These are phyloP conservation scores for Oleoguttula mirabilis DNA, from an alignment of 495 filamentous ascomycete genomes.

Conservation along the genomic window DNA sequence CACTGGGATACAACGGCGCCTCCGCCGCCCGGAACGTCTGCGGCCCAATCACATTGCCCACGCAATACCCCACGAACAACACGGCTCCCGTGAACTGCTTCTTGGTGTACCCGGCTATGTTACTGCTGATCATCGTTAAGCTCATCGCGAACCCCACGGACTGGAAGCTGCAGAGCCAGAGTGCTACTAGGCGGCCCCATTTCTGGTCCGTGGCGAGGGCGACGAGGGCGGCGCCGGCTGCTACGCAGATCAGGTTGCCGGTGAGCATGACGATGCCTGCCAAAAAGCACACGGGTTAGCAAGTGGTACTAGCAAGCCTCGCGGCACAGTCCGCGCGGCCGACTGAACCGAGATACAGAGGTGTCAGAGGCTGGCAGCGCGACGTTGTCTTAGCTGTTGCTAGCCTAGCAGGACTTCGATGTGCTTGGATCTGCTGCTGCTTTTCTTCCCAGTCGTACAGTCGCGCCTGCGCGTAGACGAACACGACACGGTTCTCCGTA, in stretches of 20 bases:
- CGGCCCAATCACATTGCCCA: slow-evolving; percentile 30
- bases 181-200: slow-evolving; percentile 43
- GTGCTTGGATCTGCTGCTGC: too few relatives aligned
- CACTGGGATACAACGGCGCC: slow-evolving; percentile 17
- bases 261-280: slow-evolving; percentile 31
- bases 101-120: slow-evolving; percentile 46
- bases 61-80: slow-evolving; percentile 42
- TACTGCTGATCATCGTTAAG: slow-evolving; percentile 28
- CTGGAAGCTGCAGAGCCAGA: slow-evolving; percentile 32
- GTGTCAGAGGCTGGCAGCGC: too few relatives aligned
- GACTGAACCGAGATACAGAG: too few relatives aligned
- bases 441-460: too few relatives aligned
- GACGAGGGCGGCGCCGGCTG: slow-evolving; percentile 26
- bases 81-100: slow-evolving; percentile 42
- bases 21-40: slow-evolving; percentile 5
- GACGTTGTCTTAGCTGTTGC: too few relatives aligned
- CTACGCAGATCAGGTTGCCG: slow-evolving; percentile 33
- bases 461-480: too few relatives aligned
- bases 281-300: too few relatives aligned
- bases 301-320: too few relatives aligned
- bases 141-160: slow-evolving; percentile 35
- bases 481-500: too few relatives aligned
- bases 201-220: slow-evolving; percentile 35
- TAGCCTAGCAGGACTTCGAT: too few relatives aligned
- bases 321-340: too few relatives aligned